Evolutionary conservation across 208 protist species (phyloP).

Genomic region (Crithidia fasciculata): DNA sequence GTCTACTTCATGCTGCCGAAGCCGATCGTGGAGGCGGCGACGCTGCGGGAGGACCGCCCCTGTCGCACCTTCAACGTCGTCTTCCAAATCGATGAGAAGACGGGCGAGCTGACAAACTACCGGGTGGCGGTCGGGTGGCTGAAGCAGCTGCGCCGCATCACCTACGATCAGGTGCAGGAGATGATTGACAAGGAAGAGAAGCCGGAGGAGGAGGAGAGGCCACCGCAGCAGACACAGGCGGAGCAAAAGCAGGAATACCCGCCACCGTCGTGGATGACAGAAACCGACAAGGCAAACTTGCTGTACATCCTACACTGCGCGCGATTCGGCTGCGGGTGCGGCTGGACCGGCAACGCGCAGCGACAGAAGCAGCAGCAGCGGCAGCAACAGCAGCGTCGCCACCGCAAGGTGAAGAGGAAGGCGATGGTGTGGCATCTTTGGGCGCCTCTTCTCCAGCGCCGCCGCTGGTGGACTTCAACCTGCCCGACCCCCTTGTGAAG

Average conservation of each 20-base stretch:
- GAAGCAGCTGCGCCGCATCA: conserved; percentile 79
- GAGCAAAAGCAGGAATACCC: conserved; percentile 7
- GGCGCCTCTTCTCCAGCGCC: not conserved
- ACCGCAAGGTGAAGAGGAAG: not conserved
- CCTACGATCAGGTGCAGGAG: conserved; percentile 83
- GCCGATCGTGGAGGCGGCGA: conserved; percentile 84
- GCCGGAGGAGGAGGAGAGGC: not conserved
- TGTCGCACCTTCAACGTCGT: conserved; percentile 90
- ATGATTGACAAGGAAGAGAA: conserved; percentile 46
- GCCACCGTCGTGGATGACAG: conserved; percentile 62
- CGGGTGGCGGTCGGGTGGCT: conserved; percentile 80
- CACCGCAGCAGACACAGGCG: not conserved
- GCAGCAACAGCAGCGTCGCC: not conserved
- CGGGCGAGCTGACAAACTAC: conserved; percentile 79
- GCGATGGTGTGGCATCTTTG: conserved; percentile 2
- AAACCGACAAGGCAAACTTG: conserved; percentile 44
- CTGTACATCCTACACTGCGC: conserved; percentile 66
- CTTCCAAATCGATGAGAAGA: conserved; percentile 75
- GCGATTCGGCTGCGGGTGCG: conserved; percentile 48
- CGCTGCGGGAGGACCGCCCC: conserved; percentile 78
- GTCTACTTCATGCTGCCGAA: conserved; percentile 92
- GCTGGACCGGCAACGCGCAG: conserved; percentile 36
- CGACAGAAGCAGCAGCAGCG: conserved; percentile 1
- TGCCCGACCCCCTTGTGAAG: conserved; percentile 81
- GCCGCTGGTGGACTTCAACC: conserved; percentile 43